Evolutionary conservation across 106 monocot genomes (phyloP).

Genomic region (Iris macrosiphon): DNA sequence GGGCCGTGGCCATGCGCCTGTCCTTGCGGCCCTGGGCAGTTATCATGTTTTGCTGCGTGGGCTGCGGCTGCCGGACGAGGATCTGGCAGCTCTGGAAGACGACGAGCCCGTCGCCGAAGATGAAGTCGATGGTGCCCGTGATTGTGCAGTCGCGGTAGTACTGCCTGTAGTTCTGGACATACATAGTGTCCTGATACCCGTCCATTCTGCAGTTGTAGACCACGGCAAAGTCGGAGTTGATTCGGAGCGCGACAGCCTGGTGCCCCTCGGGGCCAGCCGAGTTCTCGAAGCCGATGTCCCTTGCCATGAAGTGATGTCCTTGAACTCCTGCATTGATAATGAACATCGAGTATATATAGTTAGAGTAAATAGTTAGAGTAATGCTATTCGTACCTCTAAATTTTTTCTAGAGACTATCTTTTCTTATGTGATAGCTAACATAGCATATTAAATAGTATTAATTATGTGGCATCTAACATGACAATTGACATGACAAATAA

Average conservation of each 20-base stretch:
- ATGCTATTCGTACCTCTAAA: background rate
- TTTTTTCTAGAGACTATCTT: too few relatives aligned
- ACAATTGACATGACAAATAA: background rate
- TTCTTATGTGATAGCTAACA: too few relatives aligned
- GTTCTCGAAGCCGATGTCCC: constrained; percentile 35
- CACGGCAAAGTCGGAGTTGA: background rate
- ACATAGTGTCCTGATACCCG: constrained; percentile 14
- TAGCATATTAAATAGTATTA: background rate
- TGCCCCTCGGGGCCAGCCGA: constrained; percentile 57
- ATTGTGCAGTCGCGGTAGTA: constrained; percentile 7
- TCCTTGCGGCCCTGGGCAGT: constrained; percentile 9
- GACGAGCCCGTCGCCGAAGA: constrained; percentile 6
- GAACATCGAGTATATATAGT: too few relatives aligned
- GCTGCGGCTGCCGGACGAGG: background rate
- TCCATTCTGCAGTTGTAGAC: constrained; percentile 3
- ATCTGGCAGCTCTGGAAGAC: constrained; percentile 10
- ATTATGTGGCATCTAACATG: too few relatives aligned
- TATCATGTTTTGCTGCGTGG: constrained; percentile 2
- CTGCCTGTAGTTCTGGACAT: background rate
- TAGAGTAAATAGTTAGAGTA: background rate
- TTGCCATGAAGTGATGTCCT: background rate
- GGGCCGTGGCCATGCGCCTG: background rate
- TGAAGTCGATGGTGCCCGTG: constrained; percentile 13
- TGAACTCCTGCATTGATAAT: background rate
- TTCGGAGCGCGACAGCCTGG: constrained; percentile 71